Conservation (phyloP, 1,284 basidiomycete genomes). For the Dichomitus squalens region DNA sequence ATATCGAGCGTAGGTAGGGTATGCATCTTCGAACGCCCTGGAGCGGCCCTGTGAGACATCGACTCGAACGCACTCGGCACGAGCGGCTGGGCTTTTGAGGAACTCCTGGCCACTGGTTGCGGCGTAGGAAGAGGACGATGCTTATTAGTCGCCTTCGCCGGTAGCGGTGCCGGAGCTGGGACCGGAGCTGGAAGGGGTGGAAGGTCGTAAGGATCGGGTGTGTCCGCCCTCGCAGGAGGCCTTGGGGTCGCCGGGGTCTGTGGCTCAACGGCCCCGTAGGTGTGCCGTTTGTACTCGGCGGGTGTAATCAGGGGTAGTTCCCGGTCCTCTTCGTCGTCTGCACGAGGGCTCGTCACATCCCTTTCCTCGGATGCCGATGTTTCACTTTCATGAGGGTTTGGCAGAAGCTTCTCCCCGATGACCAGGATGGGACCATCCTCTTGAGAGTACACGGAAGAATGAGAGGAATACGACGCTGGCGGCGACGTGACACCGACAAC, state of each 20-base stretch:
- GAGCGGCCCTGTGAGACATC: neutral
- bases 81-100: neutral
- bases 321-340: neutral
- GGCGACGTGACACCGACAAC: neutral
- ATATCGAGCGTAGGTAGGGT: conserved; percentile 5
- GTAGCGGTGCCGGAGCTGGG: neutral
- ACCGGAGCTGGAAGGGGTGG: neutral
- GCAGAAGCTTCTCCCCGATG: conserved; percentile 10
- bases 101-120: neutral
- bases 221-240: conserved; percentile 1
- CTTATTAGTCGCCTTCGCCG: neutral
- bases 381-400: conserved; percentile 2
- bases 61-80: neutral
- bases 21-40: neutral
- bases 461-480: neutral
- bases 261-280: neutral
- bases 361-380: neutral
- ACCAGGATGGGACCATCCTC: neutral
- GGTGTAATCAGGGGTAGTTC: neutral
- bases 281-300: neutral
- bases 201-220: conserved; percentile 3
- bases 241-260: neutral
- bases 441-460: neutral
- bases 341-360: neutral
- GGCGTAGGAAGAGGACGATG: conserved; percentile 1